phyloP scores from a whole-genome alignment of 345 rosid genomes.

The Pseudoturritis turrita region DNA sequence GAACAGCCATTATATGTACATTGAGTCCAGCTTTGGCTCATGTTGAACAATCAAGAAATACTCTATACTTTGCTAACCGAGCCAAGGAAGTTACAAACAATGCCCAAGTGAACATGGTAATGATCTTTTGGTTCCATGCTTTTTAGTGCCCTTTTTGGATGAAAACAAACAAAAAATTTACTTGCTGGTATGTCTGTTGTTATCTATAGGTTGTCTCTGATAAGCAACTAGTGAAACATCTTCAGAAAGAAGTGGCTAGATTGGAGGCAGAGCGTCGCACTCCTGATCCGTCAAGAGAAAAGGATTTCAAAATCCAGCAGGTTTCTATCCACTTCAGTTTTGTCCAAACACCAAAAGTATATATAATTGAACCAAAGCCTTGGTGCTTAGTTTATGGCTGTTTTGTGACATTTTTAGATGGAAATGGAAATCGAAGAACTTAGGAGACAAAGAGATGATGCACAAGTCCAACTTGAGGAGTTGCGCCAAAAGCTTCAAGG shows the following conservation, averaged over 20 bases:
- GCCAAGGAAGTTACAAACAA: slow-evolving; percentile 99
- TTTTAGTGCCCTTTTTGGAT: neutral
- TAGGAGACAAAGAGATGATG: slow-evolving; percentile 82
- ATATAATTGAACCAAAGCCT: neutral
- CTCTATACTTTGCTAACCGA: slow-evolving; percentile 90
- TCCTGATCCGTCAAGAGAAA: slow-evolving; percentile 86
- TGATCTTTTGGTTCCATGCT: slow-evolving; percentile 9
- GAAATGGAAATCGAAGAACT: slow-evolving; percentile 93
- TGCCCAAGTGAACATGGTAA: slow-evolving; percentile 98
- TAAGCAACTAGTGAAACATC: slow-evolving; percentile 94
- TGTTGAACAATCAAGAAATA: slow-evolving; percentile 95
- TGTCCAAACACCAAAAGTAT: neutral
- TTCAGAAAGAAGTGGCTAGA: slow-evolving; percentile 98
- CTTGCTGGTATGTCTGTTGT: neutral
- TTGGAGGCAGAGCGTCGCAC: slow-evolving; percentile 96
- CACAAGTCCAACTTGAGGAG: slow-evolving; percentile 73
- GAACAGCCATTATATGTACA: slow-evolving; percentile 97
- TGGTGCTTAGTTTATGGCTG: neutral
- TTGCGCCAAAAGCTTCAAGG: slow-evolving; percentile 70
- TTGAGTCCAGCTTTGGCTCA: slow-evolving; percentile 89
- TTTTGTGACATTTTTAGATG: slow-evolving; percentile 52
- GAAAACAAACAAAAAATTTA: neutral
- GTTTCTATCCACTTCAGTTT: slow-evolving; percentile 32
- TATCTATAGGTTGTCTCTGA: slow-evolving; percentile 78
- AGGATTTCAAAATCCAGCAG: slow-evolving; percentile 83